Conservation (phyloP, 495 filamentous ascomycete genomes). For the Coniosporium apollinis region DNA sequence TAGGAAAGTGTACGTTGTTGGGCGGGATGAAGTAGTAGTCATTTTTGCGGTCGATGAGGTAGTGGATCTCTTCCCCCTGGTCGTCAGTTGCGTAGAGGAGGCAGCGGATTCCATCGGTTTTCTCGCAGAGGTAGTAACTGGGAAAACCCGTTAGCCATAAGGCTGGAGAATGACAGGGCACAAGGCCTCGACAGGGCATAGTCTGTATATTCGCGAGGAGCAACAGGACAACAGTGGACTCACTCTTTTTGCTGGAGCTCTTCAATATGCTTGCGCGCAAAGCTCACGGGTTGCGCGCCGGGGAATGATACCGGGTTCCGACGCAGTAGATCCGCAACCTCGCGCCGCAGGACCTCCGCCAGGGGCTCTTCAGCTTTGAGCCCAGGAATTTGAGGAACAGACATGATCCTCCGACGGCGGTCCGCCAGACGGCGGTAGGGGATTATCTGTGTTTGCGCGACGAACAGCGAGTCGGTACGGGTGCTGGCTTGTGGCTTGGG, state of each 20-base stretch:
- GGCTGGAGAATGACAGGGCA: not conserved
- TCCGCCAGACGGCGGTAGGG: no score
- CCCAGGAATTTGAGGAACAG: no score
- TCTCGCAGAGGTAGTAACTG: conserved; percentile 93
- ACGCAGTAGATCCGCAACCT: conserved; percentile 61
- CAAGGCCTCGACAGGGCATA: not conserved
- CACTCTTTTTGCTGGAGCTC: conserved; percentile 64
- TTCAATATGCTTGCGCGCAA: conserved; percentile 55
- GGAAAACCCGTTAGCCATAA: not conserved
- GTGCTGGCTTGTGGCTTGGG: no score
- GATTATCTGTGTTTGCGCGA: no score
- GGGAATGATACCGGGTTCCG: conserved; percentile 55
- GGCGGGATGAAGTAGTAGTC: conserved; percentile 67
- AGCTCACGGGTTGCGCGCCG: conserved; percentile 89
- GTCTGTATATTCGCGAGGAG: no score
- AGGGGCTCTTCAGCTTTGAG: not conserved
- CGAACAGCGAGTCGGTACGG: no score
- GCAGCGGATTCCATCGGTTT: conserved; percentile 91
- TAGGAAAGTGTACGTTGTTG: conserved; percentile 59
- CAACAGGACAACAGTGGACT: conserved; percentile 17
- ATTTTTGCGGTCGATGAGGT: conserved; percentile 93
- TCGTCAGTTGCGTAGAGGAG: conserved; percentile 68
- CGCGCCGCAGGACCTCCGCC: conserved; percentile 27
- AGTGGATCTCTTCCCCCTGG: conserved; percentile 40
- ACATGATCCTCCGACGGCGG: no score